Conservation (phyloP, 371 early-diverging fungal species). For the Nosema bombycis region DNA sequence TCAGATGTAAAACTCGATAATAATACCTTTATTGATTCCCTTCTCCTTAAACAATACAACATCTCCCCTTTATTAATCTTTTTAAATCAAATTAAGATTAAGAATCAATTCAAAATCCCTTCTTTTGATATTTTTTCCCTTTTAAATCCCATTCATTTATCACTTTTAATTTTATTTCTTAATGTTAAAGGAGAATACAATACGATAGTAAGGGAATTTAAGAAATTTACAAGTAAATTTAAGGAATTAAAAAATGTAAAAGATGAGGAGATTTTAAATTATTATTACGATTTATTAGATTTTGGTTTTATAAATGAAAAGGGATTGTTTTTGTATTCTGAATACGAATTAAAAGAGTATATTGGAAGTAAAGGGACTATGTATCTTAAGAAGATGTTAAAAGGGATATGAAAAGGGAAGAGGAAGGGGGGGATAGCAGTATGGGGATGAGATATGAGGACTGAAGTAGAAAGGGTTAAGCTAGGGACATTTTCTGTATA, state of each 20-base stretch:
- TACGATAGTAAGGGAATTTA: conserved; percentile 33
- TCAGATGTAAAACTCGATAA: background rate
- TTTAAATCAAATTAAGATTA: background rate
- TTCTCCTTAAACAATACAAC: background rate
- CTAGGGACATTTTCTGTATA: no score
- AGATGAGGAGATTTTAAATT: conserved; percentile 8
- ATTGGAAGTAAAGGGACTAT: conserved; percentile 18
- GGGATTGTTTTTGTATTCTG: conserved; percentile 26
- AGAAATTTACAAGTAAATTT: conserved; percentile 21
- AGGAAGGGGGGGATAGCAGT: no score
- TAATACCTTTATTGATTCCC: background rate
- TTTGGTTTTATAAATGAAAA: conserved; percentile 35
- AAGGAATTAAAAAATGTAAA: conserved; percentile 38
- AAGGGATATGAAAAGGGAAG: no score
- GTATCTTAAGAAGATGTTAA: conserved; percentile 33
- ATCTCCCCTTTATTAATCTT: conserved; percentile 2
- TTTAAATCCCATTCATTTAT: conserved; percentile 44
- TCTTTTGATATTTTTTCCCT: conserved; percentile 12
- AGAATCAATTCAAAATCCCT: conserved; percentile 28
- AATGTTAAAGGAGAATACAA: conserved; percentile 25
- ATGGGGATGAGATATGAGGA: no score
- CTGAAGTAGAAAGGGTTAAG: no score
- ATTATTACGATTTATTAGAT: conserved; percentile 45
- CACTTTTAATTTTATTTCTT: conserved; percentile 23
- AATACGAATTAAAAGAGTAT: conserved; percentile 21